phyloP scores from a whole-genome alignment of 345 rosid genomes.

The Lumnitzera littorea region DNA sequence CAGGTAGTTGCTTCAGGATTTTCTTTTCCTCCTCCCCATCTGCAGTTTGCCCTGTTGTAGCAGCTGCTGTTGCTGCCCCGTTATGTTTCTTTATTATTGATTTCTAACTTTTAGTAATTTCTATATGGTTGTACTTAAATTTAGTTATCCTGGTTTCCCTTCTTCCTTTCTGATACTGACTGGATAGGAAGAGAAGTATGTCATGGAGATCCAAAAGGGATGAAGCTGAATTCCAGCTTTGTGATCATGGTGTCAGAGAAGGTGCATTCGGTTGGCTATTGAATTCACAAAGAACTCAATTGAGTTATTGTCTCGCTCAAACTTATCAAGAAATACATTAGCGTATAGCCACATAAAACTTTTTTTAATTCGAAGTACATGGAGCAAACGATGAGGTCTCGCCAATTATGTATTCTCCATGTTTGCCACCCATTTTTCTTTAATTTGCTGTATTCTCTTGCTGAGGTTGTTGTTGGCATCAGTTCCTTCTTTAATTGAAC shows the following conservation, averaged over 20 bases:
- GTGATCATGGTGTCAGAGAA: slow-evolving; percentile 87
- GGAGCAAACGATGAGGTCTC: too few relatives aligned
- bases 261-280: slow-evolving; percentile 99
- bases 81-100: neutral
- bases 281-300: slow-evolving; percentile 85
- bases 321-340: neutral
- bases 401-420: neutral
- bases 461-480: slow-evolving; percentile 86
- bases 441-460: slow-evolving; percentile 8
- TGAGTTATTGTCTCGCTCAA: slow-evolving; percentile 20
- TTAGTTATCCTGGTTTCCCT: slow-evolving; percentile 98
- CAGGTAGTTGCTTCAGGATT: too few relatives aligned
- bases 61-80: neutral
- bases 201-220: slow-evolving; percentile 78
- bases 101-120: neutral
- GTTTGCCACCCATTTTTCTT: neutral
- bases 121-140: slow-evolving; percentile 15
- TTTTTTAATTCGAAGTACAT: too few relatives aligned
- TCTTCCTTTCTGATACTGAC: slow-evolving; percentile 94
- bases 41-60: neutral
- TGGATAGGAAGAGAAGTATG: slow-evolving; percentile 99
- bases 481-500: slow-evolving; percentile 83
- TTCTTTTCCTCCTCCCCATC: neutral
- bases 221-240: slow-evolving; percentile 42
- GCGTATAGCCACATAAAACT: too few relatives aligned